Conservation (phyloP, 1,284 basidiomycete genomes). For the Boletellus deceptivus region DNA sequence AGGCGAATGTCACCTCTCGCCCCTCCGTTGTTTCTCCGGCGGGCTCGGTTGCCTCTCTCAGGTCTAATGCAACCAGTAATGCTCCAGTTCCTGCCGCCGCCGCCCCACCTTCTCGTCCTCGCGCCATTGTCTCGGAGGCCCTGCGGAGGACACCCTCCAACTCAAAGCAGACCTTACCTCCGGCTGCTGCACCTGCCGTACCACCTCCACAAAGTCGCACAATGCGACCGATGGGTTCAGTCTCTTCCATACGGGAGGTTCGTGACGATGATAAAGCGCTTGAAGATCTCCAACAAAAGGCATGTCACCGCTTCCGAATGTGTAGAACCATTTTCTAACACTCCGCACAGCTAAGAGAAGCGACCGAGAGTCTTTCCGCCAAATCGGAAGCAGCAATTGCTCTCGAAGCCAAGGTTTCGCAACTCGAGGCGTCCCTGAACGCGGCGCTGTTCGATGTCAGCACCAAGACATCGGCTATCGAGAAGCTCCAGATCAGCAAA, state of each 20-base stretch:
- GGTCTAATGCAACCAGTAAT: conserved; percentile 31
- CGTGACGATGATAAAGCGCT: conserved; percentile 57
- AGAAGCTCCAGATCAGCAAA: conserved; percentile 51
- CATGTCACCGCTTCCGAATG: conserved; percentile 25
- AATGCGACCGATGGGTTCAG: conserved; percentile 51
- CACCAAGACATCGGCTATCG: conserved; percentile 42
- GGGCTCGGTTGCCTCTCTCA: conserved; percentile 36
- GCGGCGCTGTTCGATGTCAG: conserved; percentile 47
- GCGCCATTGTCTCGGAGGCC: conserved; percentile 55
- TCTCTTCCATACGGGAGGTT: conserved; percentile 68
- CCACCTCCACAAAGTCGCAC: conserved; percentile 34
- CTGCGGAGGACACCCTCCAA: conserved; percentile 44
- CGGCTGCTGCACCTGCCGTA: conserved; percentile 14
- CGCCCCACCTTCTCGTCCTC: conserved; percentile 43
- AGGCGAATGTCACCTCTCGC: conserved; percentile 39
- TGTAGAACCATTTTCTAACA: conserved; percentile 10
- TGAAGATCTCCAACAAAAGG: conserved; percentile 62
- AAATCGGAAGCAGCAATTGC: conserved; percentile 49
- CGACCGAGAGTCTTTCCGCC: conserved; percentile 47
- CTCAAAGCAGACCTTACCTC: conserved; percentile 39
- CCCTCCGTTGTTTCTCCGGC: conserved; percentile 54
- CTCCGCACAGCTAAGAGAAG: conserved; percentile 52
- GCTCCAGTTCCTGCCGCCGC: background rate
- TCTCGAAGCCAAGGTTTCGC: conserved; percentile 52
- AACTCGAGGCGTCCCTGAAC: conserved; percentile 52